Base-by-base conservation (phyloP, 176 grass and related monocot species). In the Pontederia paniculata region DNA sequence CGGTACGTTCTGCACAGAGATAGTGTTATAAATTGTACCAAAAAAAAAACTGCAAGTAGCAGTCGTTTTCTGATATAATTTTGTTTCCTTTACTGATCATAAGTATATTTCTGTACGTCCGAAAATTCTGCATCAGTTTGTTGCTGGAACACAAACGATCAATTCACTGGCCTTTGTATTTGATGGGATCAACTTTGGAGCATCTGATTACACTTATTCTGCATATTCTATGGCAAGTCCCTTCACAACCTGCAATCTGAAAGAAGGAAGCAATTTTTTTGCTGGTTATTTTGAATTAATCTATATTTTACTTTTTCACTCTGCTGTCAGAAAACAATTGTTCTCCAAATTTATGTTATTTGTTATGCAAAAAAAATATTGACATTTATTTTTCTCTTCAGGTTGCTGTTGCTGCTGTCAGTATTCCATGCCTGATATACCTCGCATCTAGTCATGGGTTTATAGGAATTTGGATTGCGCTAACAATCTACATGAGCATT, bases 91-190 rank as follows among this genome's bases (percentile, higher is more conserved):
- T 37, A 55, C 12, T 55, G 1, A 22, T 55, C 22, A 10, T 0
- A 18, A 2, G 21, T 10, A 53, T 9, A 54, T 23, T 56, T 20
- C 10, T 25, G 13, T n/a, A 1, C 14, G 4, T 71, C 45, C 73
- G 16, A 44, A 44, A n/a, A 16, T 10, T 66, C 48, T 73, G 20
- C 16, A 48, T 73, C 67, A 96, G 90, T 91, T 98, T 50, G 83
- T 98, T 2, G 94, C 87, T 12, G 75, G 87, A 46, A 98, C 94
- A 5, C 94, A 93, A 68, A 76, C 75, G 52, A 72, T 98, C 57
- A 98, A 98, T 50, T 71, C 94, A 9, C 62, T 98, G 51, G 94
- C 94, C 12, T 98, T 98, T 54, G 94, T 98, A n/a, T 98, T 98
- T 53, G 94, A 98, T 44, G 94, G 94, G 57, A 83, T 98, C 69